Evolutionary conservation across 345 rosid genomes (phyloP).

Genomic region (Aegle marmelos): DNA sequence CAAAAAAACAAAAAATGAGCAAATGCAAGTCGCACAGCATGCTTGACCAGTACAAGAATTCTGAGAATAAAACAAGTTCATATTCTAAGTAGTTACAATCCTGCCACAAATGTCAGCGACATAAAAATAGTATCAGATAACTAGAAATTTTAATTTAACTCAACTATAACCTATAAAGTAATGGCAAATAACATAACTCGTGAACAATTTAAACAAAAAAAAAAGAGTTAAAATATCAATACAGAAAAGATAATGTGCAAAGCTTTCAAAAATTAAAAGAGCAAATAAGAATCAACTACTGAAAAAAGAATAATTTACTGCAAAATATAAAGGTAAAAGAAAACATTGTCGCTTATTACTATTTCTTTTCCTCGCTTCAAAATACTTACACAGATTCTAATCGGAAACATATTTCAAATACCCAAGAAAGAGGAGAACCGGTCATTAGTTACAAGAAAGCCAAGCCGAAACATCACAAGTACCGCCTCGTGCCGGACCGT

Average conservation of each 20-base stretch:
- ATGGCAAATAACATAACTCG: not conserved
- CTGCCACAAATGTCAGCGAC: not conserved
- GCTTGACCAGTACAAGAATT: not conserved
- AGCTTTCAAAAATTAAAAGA: not conserved
- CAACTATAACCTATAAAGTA: too few relatives aligned
- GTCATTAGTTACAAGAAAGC: too few relatives aligned
- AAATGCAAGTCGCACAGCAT: not conserved
- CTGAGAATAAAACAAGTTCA: not conserved
- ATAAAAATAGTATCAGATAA: not conserved
- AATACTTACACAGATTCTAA: slow-evolving; percentile 6
- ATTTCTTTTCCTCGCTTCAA: not conserved
- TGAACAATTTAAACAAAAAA: not conserved
- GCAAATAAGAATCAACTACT: not conserved
- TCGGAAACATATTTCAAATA: slow-evolving; percentile 7
- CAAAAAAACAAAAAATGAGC: not conserved
- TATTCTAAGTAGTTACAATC: not conserved
- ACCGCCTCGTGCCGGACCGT: too few relatives aligned
- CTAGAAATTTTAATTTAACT: not conserved
- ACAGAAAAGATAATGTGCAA: not conserved
- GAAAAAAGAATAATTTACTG: not conserved
- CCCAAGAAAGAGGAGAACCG: not conserved
- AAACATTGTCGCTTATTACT: slow-evolving; percentile 33
- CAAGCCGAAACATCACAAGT: too few relatives aligned
- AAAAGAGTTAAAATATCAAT: not conserved
- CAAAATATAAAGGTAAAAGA: slow-evolving; percentile 3